A percentile compares a stretch with the other conserved stretches of the same genome.
phyloP scores from a whole-genome alignment of 805 yeast species.

The Ogataea corticis region DNA sequence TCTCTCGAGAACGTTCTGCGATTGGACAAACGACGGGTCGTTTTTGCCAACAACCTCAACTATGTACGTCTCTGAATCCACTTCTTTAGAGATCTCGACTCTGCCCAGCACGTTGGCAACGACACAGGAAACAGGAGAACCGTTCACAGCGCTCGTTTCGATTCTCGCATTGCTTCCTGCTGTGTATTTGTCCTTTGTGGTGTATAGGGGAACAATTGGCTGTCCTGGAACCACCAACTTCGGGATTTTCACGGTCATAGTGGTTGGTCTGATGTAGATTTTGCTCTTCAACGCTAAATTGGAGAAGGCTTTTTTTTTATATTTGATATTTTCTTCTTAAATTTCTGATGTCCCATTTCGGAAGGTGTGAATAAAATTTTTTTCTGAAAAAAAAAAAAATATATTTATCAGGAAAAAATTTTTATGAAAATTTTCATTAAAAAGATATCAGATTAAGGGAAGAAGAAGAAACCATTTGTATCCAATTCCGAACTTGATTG shows the following conservation, averaged over 20 bases:
- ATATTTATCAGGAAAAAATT: constrained; percentile 10
- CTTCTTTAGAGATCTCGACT: constrained; percentile 39
- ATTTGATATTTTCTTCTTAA: neutral
- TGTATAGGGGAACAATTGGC: constrained; percentile 58
- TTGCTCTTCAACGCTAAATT: no score
- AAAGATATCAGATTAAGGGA: constrained; percentile 1
- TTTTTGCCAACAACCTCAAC: constrained; percentile 27
- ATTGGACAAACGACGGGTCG: constrained; percentile 16
- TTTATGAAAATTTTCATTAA: constrained; percentile 8
- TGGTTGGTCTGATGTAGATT: no score
- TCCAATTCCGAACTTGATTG: neutral
- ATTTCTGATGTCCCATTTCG: neutral
- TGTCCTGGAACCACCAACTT: constrained; percentile 77
- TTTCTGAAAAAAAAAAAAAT: constrained; percentile 8
- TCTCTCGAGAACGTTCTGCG: constrained; percentile 1
- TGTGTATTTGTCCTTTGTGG: constrained; percentile 41
- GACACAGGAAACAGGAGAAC: constrained; percentile 40
- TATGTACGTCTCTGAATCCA: constrained; percentile 15
- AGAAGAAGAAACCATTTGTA: neutral
- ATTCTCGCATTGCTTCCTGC: constrained; percentile 69
- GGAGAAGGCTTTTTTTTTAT: constrained; percentile 5
- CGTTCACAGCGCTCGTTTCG: constrained; percentile 43
- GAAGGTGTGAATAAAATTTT: constrained; percentile 10
- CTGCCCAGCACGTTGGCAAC: constrained; percentile 66
- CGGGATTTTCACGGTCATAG: no score